Evolutionary conservation across 345 rosid species (phyloP).

Genomic region (Eucalyptus fibrosa): DNA sequence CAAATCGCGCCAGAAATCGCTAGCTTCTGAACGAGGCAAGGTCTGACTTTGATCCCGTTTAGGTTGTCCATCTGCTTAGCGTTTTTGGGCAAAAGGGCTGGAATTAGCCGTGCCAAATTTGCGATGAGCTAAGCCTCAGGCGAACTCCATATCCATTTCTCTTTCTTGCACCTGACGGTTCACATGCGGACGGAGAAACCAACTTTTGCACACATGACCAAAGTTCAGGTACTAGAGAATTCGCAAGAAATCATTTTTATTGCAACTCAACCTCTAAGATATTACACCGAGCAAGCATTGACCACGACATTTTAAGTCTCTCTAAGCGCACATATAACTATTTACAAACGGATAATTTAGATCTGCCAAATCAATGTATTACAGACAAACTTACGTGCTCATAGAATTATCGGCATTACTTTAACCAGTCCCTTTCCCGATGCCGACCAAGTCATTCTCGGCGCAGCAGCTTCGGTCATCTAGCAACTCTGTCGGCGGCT

Average conservation of each 20-base stretch:
- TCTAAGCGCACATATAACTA: neutral
- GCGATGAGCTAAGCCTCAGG: neutral
- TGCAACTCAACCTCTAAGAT: neutral
- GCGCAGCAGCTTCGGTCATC: neutral
- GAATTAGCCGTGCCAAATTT: neutral
- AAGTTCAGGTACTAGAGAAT: neutral
- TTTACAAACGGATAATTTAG: neutral
- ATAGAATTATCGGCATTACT: neutral
- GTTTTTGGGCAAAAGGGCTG: neutral
- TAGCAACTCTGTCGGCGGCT: neutral
- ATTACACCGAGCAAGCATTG: neutral
- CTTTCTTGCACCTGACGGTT: neutral
- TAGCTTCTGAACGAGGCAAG: neutral
- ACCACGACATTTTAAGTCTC: neutral
- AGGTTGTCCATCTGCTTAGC: neutral
- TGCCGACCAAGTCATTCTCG: neutral
- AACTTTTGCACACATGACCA: neutral
- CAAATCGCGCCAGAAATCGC: neutral
- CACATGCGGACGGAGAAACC: neutral
- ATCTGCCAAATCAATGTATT: neutral
- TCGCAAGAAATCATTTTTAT: neutral
- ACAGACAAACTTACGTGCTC: neutral
- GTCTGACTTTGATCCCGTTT: neutral
- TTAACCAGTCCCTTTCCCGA: neutral
- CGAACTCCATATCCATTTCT: neutral